Evolutionary conservation across 306 rosid genomes (phyloP).

Genomic region (Pueraria montana): DNA sequence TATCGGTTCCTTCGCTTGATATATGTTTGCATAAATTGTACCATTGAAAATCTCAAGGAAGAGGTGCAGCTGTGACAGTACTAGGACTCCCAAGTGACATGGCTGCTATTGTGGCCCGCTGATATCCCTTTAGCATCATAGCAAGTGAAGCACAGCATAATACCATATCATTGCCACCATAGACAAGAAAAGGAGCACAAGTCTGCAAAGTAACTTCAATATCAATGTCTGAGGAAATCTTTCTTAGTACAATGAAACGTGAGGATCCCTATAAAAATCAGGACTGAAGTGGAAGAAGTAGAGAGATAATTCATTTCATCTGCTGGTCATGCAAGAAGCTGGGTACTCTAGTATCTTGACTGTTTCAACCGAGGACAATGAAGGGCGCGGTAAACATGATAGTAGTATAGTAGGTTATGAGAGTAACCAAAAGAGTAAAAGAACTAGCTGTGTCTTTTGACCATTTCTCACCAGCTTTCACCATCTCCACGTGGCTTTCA

Average conservation of each 20-base stretch:
- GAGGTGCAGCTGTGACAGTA: not conserved
- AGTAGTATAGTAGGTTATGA: slow-evolving; percentile 30
- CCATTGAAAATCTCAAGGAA: not conserved
- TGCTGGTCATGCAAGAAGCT: not conserved
- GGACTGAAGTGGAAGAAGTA: slow-evolving; percentile 20
- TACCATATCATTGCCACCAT: slow-evolving; percentile 22
- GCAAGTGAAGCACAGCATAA: slow-evolving; percentile 3
- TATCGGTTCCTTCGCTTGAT: not conserved
- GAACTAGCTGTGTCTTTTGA: too few relatives aligned
- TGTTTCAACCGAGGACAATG: slow-evolving; percentile 39
- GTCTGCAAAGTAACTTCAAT: too few relatives aligned
- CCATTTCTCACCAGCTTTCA: slow-evolving; percentile 43
- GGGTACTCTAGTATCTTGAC: not conserved
- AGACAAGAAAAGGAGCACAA: slow-evolving; percentile 13
- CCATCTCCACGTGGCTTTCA: slow-evolving; percentile 27
- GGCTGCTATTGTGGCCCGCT: not conserved
- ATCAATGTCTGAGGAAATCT: slow-evolving; percentile 27
- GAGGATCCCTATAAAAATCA: slow-evolving; percentile 38
- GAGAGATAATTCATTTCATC: not conserved
- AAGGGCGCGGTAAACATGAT: slow-evolving; percentile 43
- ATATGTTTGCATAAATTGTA: not conserved
- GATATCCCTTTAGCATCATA: not conserved
- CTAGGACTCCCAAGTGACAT: not conserved
- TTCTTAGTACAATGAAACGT: slow-evolving; percentile 25
- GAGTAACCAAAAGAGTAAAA: slow-evolving; percentile 36